Percentiles rank a stretch among this genome's conserved stretches.
These are phyloP conservation scores for Botryotinia calthae DNA, from an alignment of 2,329 filamentous ascomycete species.

Conservation along the genomic window DNA sequence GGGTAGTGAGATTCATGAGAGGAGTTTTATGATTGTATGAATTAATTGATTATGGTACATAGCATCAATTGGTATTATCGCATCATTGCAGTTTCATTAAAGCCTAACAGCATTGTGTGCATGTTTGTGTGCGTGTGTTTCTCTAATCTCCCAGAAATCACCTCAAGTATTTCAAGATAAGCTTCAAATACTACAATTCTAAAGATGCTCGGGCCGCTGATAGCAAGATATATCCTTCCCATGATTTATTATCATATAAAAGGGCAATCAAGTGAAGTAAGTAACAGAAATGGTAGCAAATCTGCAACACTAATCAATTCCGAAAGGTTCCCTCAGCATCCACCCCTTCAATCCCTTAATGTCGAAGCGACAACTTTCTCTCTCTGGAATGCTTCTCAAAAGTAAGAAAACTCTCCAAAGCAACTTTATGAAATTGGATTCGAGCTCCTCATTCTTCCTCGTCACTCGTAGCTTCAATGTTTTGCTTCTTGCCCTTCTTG, in stretches of 20 bases:
- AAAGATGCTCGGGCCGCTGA: neutral
- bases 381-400: neutral
- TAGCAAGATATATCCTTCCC: neutral
- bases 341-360: neutral
- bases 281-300: neutral
- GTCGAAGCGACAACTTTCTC: neutral
- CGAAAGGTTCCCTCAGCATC: neutral
- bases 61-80: neutral
- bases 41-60: neutral
- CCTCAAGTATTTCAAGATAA: neutral
- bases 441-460: slow-evolving; percentile 48
- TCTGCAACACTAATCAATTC: neutral
- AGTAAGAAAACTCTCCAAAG: neutral
- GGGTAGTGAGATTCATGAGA: neutral
- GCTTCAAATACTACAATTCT: neutral
- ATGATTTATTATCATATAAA: neutral
- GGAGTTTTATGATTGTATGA: neutral
- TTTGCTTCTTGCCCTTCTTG: slow-evolving; percentile 51
- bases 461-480: slow-evolving; percentile 63
- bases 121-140: neutral
- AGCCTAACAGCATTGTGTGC: neutral
- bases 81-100: neutral
- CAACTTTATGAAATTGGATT: neutral
- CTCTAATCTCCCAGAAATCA: neutral
- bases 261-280: neutral